phyloP scores from a whole-genome alignment of 805 yeast species.

The Candida insectalens region DNA sequence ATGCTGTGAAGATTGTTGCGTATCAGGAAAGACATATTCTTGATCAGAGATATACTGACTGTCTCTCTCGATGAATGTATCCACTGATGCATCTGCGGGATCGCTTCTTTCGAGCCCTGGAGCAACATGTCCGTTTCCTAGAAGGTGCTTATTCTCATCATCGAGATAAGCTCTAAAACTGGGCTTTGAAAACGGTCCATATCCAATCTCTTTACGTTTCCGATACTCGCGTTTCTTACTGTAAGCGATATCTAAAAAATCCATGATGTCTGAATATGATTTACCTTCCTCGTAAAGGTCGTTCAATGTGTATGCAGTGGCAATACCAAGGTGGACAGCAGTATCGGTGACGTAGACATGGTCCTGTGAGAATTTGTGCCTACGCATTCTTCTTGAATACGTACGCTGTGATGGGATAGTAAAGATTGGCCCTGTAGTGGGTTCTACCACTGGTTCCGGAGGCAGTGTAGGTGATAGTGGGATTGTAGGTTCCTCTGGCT shows the following conservation, averaged over 20 bases:
- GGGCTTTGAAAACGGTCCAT: slow-evolving; percentile 19
- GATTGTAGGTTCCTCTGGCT: not conserved
- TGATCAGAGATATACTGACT: slow-evolving; percentile 6
- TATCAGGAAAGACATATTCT: slow-evolving; percentile 8
- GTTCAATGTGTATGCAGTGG: slow-evolving; percentile 19
- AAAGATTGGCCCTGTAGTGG: no score
- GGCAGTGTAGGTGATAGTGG: no score
- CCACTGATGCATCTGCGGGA: slow-evolving; percentile 1
- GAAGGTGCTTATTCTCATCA: slow-evolving; percentile 8
- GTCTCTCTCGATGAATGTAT: slow-evolving; percentile 1
- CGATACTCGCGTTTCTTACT: slow-evolving; percentile 13
- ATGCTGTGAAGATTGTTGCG: no score
- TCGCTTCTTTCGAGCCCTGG: not conserved
- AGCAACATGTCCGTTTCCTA: slow-evolving; percentile 2
- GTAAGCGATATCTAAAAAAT: slow-evolving; percentile 17
- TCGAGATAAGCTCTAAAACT: slow-evolving; percentile 15
- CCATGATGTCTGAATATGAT: slow-evolving; percentile 19
- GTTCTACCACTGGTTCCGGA: not conserved
- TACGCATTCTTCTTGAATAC: slow-evolving; percentile 14
- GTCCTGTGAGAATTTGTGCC: slow-evolving; percentile 23
- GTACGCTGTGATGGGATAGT: not conserved
- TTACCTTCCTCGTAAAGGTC: slow-evolving; percentile 21
- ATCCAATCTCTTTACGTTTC: slow-evolving; percentile 18
- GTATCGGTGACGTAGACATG: slow-evolving; percentile 27
- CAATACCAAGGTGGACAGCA: slow-evolving; percentile 23